These are phyloP conservation scores for Aspergillus carlsbadensis DNA, from an alignment of 495 filamentous ascomycete genomes.

Conservation along the genomic window DNA sequence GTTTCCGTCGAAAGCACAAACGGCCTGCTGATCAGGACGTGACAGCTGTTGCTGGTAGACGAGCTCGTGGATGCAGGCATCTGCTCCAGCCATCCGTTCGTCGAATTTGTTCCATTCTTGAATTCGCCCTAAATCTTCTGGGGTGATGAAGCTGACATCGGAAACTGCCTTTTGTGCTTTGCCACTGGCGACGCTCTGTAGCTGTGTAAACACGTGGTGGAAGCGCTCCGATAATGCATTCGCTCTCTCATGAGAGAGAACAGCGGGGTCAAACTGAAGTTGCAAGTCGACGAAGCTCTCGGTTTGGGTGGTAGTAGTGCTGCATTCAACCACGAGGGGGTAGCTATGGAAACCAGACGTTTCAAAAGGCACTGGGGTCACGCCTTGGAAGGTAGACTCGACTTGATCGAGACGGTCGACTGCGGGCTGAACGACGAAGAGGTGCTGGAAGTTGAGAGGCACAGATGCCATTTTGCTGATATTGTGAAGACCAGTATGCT, in stretches of 20 bases:
- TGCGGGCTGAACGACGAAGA: constrained; percentile 10
- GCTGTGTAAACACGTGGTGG: constrained; percentile 15
- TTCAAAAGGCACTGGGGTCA: constrained; percentile 13
- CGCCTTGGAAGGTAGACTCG: constrained; percentile 1
- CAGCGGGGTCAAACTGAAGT: constrained; percentile 9
- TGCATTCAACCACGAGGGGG: constrained; percentile 33
- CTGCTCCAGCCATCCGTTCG: not conserved
- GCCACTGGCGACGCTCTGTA: not conserved
- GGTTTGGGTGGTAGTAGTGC: not conserved
- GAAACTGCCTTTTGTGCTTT: not conserved
- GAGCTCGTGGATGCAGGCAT: constrained; percentile 8
- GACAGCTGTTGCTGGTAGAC: constrained; percentile 3
- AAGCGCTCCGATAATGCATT: constrained; percentile 10
- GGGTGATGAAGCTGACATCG: constrained; percentile 6
- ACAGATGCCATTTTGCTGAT: constrained; percentile 1
- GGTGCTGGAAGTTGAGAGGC: constrained; percentile 5
- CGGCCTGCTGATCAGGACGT: constrained; percentile 1
- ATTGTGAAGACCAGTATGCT: constrained; percentile 16
- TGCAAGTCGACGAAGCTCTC: constrained; percentile 7
- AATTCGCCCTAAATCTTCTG: constrained; percentile 17
- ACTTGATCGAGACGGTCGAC: constrained; percentile 4
- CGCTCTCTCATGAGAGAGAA: not conserved
- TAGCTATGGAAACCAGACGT: constrained; percentile 34
- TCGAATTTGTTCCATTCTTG: constrained; percentile 19
- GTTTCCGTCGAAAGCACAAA: constrained; percentile 26